Base-by-base conservation (phyloP, 2,329 filamentous ascomycete genomes). In the Paraphoma sp. region DNA sequence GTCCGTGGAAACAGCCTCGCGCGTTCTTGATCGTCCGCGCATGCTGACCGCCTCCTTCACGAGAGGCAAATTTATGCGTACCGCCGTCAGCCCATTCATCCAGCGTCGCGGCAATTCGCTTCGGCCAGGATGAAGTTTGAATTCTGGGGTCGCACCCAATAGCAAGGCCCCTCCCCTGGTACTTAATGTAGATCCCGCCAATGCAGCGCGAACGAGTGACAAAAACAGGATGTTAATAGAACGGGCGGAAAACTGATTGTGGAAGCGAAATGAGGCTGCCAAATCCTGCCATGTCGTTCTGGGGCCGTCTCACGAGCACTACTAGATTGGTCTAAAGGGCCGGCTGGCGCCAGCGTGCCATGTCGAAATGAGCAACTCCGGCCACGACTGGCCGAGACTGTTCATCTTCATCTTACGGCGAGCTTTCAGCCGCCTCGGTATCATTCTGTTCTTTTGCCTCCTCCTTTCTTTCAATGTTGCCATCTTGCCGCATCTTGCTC, bases 21-120 rank as follows among this genome's bases (percentile, higher is more conserved):
- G 43, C 31, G 4, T 23, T 51, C 42, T 36, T 10, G 40, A 43
- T 42, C 14, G 41, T 12, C 18, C 14, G 38, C 45, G 45, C 33
- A 36, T 52, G 10, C 40, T 52, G 45, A 57, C 57, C 50, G 54
- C 54, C 57, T 59, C 53, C 48, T 45, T n/a, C 54, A 33, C 51
- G 33, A 49, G 16, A 11, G 10, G 33, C 46, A 38, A 41, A 46
- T 41, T 57, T 46, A 44, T 59, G 54, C 54, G 56, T 64, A 56
- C 61, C 59, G 44, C 51, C 7, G 30, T 30, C 41, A 28, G n/a
- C 40, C 44, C 51, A 62, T 63, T 51, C 56, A 55, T 51, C 53
- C 60, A 61, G 53, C 51, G 12, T n/a, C n/a, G 14, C 44, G 44
- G 44, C 44, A 45, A 11, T 52, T 45, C 41, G 40, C 45, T 33